Evolutionary conservation across 2,329 filamentous ascomycete genomes (phyloP).

Genomic region (Amesomyces nigricolor): DNA sequence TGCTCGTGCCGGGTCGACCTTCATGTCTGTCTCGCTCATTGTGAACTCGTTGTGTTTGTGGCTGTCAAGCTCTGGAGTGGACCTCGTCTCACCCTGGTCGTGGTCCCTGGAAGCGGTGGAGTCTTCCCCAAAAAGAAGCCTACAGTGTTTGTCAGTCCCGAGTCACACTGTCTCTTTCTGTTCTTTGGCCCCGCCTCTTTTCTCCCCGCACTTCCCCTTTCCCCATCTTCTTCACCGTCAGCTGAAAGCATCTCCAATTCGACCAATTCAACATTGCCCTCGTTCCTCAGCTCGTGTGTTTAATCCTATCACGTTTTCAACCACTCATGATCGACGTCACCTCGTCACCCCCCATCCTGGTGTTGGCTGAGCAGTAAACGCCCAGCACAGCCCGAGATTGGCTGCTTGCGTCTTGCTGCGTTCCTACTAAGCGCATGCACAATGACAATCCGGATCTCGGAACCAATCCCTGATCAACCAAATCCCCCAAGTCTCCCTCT

Average conservation of each 20-base stretch:
- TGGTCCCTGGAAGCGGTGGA: neutral
- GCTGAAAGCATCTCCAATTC: neutral
- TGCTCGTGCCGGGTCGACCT: constrained; percentile 56
- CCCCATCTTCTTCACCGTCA: neutral
- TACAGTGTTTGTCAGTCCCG: no score
- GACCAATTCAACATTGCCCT: neutral
- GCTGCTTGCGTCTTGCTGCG: neutral
- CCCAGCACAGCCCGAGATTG: constrained; percentile 3
- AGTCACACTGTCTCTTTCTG: no score
- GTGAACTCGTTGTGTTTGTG: constrained; percentile 11
- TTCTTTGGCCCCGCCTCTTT: no score
- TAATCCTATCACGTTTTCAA: neutral
- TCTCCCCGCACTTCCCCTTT: neutral
- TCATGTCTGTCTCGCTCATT: constrained; percentile 52
- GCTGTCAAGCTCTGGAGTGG: neutral
- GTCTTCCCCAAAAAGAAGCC: no score
- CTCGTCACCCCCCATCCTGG: neutral
- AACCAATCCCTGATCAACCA: neutral
- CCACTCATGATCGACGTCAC: constrained; percentile 2
- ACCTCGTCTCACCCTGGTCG: neutral
- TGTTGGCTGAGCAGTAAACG: neutral
- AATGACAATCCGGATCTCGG: neutral
- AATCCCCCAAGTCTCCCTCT: neutral
- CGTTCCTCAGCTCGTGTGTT: neutral
- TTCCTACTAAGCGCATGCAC: neutral